Percentiles rank a stretch among this genome's conserved stretches.
Evolutionary conservation across 345 rosid genomes (phyloP).

Genomic region (Dipteronia dyeriana): DNA sequence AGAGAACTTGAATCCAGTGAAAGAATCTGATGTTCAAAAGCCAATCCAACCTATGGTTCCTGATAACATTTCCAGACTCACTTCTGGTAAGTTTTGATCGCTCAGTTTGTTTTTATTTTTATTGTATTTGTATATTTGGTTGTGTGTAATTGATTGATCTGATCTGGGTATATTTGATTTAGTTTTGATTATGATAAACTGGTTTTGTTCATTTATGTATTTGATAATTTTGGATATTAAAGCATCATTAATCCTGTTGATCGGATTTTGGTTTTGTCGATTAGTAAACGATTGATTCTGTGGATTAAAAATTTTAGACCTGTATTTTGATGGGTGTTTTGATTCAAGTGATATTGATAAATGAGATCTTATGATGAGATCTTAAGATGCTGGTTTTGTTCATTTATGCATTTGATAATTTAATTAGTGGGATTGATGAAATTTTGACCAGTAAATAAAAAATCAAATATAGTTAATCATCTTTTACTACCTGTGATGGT

Average conservation of each 20-base stretch:
- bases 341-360: background rate
- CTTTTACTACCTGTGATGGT: slow-evolving; percentile 4
- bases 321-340: slow-evolving; percentile 18
- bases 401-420: too few relatives aligned
- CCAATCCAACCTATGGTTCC: slow-evolving; percentile 51
- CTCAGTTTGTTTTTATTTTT: background rate
- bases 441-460: background rate
- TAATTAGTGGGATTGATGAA: slow-evolving; percentile 7
- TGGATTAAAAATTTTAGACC: slow-evolving; percentile 6
- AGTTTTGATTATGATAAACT: slow-evolving; percentile 6
- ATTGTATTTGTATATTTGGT: background rate
- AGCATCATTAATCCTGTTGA: slow-evolving; percentile 11
- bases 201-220: slow-evolving; percentile 9
- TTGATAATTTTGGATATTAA: background rate
- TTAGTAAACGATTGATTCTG: slow-evolving; percentile 16
- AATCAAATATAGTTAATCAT: background rate
- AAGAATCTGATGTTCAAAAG: slow-evolving; percentile 54
- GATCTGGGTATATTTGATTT: slow-evolving; percentile 39
- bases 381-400: too few relatives aligned
- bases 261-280: background rate
- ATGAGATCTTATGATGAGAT: slow-evolving; percentile 39
- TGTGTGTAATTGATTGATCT: slow-evolving; percentile 34
- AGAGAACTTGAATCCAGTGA: slow-evolving; percentile 67
- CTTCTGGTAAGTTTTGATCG: slow-evolving; percentile 61
- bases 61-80: slow-evolving; percentile 59